Evolutionary conservation across 2,329 filamentous ascomycete genomes (phyloP), one percentile per base, ranked within the genome.

Genomic region (Trichoderma koningii): DNA sequence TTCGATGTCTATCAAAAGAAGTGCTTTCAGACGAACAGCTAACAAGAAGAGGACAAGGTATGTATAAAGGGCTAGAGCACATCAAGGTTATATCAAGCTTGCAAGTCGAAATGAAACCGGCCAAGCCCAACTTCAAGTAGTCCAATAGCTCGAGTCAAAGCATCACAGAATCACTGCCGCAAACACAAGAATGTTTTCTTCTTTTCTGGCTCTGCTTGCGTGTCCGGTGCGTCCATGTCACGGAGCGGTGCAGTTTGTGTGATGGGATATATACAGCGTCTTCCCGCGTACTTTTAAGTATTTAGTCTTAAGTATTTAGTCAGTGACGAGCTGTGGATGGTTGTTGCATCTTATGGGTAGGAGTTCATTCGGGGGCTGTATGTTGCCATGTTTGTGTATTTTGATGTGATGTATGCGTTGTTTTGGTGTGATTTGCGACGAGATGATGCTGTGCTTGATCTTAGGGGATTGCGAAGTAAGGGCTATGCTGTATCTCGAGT

Each of bases 91-190:
- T 38, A 14, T 55, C 14, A 7, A 9, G 26, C 44, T 45, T 38
- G 34, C 12, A 23, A 51, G 50, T 47, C 4, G 17, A 19, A 30
- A 15, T 19, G 41, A 41, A n/a, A 42, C 41, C n/a, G 59, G 59
- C 50, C 56, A 47, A 30, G 19, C 50, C 51, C 41, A 30, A 19
- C 59, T 55, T 63, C 59, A 63, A 63, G 59, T 63, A 63, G 59
- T 63, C 59, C 55, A n/a, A 47, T 7, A 19, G 34, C 21, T 14
- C 17, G 41, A 50, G 59, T 63, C 50, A 55, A 41, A 47, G 10
- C 50, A 41, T 47, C 59, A 55, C 59, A 55, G 6, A 41, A 63
- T 63, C 50, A 51, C 59, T 63, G 50, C 50, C 19, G n/a, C 50
- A 55, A 55, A 9, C 41, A 38, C 9, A 55, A 2, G 3, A 3